phyloP scores from a whole-genome alignment of 108 stramenopile genomes.

The Cyclostephanos tholiformis region DNA sequence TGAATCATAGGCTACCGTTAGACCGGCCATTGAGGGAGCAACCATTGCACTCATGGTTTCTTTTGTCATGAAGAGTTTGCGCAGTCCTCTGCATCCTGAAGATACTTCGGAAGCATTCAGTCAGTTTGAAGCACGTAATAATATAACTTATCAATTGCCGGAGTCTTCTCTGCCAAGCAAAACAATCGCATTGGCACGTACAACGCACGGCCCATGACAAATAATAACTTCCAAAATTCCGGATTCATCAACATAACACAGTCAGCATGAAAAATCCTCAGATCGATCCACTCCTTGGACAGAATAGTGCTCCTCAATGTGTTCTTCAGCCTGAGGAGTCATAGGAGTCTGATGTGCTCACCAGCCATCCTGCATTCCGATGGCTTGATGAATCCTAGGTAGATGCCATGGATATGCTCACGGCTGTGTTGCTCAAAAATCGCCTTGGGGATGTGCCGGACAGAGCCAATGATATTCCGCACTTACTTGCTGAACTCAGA shows the following conservation, averaged over 20 bases:
- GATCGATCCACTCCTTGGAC: slow-evolving; percentile 5
- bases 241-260: not conserved
- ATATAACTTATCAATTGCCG: too few relatives aligned
- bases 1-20: not conserved
- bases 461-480: slow-evolving; percentile 16
- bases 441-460: too few relatives aligned
- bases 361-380: too few relatives aligned
- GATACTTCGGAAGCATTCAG: slow-evolving; percentile 7
- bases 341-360: not conserved
- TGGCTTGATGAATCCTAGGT: slow-evolving; percentile 18
- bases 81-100: not conserved
- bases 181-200: slow-evolving; percentile 1
- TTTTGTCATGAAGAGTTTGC: not conserved
- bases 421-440: slow-evolving; percentile 1
- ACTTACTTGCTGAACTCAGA: slow-evolving; percentile 1
- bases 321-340: slow-evolving; percentile 1
- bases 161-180: too few relatives aligned
- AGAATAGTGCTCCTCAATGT: not conserved
- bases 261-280: not conserved
- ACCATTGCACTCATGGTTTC: not conserved
- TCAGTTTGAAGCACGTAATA: too few relatives aligned
- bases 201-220: too few relatives aligned
- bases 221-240: not conserved
- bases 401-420: slow-evolving; percentile 12
- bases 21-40: not conserved